phyloP scores from a whole-genome alignment of 768 basidiomycete species.

The Paxillus rubicundulus region DNA sequence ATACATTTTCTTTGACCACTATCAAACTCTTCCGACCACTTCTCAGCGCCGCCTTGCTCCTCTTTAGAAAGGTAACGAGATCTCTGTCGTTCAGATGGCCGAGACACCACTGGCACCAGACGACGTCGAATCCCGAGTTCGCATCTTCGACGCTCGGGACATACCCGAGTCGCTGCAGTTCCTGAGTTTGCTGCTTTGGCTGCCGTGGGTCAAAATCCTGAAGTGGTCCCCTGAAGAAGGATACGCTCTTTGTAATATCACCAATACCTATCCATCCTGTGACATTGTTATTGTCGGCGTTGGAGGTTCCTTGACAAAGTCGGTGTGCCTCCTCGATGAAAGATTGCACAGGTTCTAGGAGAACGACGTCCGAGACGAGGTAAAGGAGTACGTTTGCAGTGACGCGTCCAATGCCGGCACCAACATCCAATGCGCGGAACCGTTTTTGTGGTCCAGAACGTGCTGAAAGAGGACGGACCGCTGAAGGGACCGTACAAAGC shows the following conservation, averaged over 20 bases:
- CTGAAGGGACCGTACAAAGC: constrained; percentile 73
- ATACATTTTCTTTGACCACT: constrained; percentile 91
- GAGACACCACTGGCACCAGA: constrained; percentile 98
- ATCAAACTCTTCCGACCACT: constrained; percentile 52
- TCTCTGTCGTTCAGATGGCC: constrained; percentile 80
- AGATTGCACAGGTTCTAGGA: constrained; percentile 81
- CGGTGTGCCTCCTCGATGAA: constrained; percentile 74
- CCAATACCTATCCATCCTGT: constrained; percentile 66
- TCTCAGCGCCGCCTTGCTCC: constrained; percentile 62
- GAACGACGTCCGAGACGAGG: constrained; percentile 81
- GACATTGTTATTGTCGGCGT: constrained; percentile 30
- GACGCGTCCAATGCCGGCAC: constrained; percentile 92
- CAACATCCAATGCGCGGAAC: constrained; percentile 85
- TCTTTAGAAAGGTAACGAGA: constrained; percentile 71
- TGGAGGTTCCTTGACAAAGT: constrained; percentile 35
- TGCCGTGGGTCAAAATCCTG: constrained; percentile 76
- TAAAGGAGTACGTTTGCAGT: constrained; percentile 87
- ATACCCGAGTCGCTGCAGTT: constrained; percentile 69
- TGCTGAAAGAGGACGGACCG: constrained; percentile 50
- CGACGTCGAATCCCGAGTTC: constrained; percentile 75
- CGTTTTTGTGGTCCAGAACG: constrained; percentile 33
- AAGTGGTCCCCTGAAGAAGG: constrained; percentile 75
- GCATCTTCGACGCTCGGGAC: constrained; percentile 52
- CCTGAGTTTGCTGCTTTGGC: constrained; percentile 35
- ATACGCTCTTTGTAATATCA: constrained; percentile 64